These are phyloP conservation scores for Clavispora fructus DNA, from an alignment of 805 yeast species.

Conservation along the genomic window DNA sequence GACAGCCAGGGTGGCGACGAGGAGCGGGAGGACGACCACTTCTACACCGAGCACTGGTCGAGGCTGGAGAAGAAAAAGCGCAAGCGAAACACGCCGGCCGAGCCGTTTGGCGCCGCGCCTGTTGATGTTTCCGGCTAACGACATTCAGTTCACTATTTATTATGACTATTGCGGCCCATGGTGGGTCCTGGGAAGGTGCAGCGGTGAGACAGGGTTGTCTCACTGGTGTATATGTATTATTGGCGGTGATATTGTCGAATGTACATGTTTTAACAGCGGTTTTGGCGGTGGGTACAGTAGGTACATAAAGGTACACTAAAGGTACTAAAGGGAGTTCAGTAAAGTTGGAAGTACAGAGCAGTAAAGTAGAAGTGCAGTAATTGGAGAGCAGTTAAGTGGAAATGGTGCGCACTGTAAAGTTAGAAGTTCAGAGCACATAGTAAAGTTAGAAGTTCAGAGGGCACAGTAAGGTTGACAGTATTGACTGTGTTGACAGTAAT, in stretches of 20 bases:
- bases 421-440: too few relatives aligned
- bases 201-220: not conserved
- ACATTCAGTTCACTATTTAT: not conserved
- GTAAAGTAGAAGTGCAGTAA: too few relatives aligned
- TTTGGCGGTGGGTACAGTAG: too few relatives aligned
- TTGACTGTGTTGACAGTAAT: too few relatives aligned
- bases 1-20: slow-evolving; percentile 12
- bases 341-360: too few relatives aligned
- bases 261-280: not conserved
- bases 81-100: not conserved
- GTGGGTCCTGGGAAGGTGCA: not conserved
- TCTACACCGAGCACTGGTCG: slow-evolving; percentile 11
- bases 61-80: slow-evolving; percentile 2
- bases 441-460: too few relatives aligned
- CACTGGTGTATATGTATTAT: not conserved
- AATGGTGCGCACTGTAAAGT: too few relatives aligned
- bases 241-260: too few relatives aligned
- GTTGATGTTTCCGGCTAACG: not conserved
- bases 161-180: not conserved
- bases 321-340: too few relatives aligned
- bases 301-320: too few relatives aligned
- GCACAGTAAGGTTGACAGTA: too few relatives aligned
- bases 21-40: slow-evolving; percentile 11
- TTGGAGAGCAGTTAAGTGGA: too few relatives aligned
- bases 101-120: not conserved